A percentile compares a stretch with the other conserved stretches of the same genome.
Conservation (phyloP, 768 basidiomycete species). For the Psilocybe cyanescens region DNA sequence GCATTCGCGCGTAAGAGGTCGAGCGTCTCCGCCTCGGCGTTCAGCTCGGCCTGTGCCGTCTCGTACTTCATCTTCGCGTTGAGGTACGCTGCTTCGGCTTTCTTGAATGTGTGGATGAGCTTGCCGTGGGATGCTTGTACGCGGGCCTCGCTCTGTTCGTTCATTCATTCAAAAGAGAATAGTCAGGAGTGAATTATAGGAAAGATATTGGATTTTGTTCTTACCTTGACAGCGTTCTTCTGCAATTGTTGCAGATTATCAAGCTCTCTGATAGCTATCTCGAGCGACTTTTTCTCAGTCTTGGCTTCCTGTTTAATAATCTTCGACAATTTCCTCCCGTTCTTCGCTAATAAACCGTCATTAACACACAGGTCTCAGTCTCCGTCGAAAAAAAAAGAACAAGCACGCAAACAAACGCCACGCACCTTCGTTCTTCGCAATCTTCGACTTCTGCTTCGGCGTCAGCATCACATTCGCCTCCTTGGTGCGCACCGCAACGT, state of each 20-base stretch:
- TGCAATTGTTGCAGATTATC: slow-evolving; percentile 73
- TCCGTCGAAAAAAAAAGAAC: neutral
- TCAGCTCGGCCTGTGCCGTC: slow-evolving; percentile 49
- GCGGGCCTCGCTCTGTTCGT: slow-evolving; percentile 55
- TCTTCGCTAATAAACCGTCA: slow-evolving; percentile 44
- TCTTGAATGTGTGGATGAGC: slow-evolving; percentile 60
- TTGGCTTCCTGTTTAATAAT: slow-evolving; percentile 74
- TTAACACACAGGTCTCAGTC: too few relatives aligned
- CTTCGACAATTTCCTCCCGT: slow-evolving; percentile 65
- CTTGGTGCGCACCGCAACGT: slow-evolving; percentile 41
- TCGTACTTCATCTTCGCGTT: slow-evolving; percentile 66
- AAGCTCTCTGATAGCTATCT: slow-evolving; percentile 65
- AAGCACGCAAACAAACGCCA: neutral
- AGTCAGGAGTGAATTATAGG: slow-evolving; percentile 4
- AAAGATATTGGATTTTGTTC: neutral
- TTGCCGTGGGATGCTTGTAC: slow-evolving; percentile 57
- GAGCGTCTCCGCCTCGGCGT: slow-evolving; percentile 49
- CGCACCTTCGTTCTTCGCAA: slow-evolving; percentile 57
- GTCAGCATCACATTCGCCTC: slow-evolving; percentile 53
- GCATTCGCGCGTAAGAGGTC: slow-evolving; percentile 57
- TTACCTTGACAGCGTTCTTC: slow-evolving; percentile 62
- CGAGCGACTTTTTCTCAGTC: slow-evolving; percentile 65
- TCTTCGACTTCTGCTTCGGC: slow-evolving; percentile 53
- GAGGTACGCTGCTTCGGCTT: slow-evolving; percentile 61
- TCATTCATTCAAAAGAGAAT: too few relatives aligned